Evolutionary conservation across 1,284 basidiomycete genomes (phyloP).

Genomic region (Leccinum subspadiceum): DNA sequence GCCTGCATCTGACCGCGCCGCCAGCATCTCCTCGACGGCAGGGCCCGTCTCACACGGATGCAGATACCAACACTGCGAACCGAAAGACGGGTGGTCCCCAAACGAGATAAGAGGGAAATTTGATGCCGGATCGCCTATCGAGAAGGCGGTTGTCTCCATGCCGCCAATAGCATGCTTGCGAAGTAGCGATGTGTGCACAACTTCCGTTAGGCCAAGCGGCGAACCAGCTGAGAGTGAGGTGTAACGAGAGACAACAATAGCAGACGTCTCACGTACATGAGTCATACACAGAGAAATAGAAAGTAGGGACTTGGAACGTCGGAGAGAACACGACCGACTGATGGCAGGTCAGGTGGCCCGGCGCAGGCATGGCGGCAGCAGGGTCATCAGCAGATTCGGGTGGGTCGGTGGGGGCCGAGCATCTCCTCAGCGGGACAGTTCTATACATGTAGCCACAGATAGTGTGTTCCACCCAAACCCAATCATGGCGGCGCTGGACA

Average conservation of each 20-base stretch:
- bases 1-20: slow-evolving; percentile 37
- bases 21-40: slow-evolving; percentile 64
- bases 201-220: slow-evolving; percentile 53
- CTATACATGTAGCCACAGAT: slow-evolving; percentile 55
- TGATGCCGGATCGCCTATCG: slow-evolving; percentile 47
- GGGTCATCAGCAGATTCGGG: slow-evolving; percentile 35
- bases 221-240: slow-evolving; percentile 53
- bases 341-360: slow-evolving; percentile 39
- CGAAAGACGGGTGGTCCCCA: slow-evolving; percentile 77
- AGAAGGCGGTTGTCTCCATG: slow-evolving; percentile 49
- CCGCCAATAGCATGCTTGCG: slow-evolving; percentile 44
- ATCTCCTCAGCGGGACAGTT: slow-evolving; percentile 15
- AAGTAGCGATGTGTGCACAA: slow-evolving; percentile 60
- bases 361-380: slow-evolving; percentile 16
- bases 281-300: slow-evolving; percentile 73
- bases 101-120: slow-evolving; percentile 76
- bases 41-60: slow-evolving; percentile 76
- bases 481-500: slow-evolving; percentile 41
- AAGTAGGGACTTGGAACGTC: slow-evolving; percentile 73
- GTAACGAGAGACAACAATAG: slow-evolving; percentile 8
- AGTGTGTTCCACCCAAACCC: slow-evolving; percentile 56
- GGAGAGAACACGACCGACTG: slow-evolving; percentile 72
- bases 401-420: slow-evolving; percentile 4
- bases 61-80: slow-evolving; percentile 74
- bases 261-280: slow-evolving; percentile 49